Percentiles rank a stretch among this genome's conserved stretches.
These are phyloP conservation scores for Backusella australiensis DNA, from an alignment of 192 early-diverging fungal species.

Conservation along the genomic window DNA sequence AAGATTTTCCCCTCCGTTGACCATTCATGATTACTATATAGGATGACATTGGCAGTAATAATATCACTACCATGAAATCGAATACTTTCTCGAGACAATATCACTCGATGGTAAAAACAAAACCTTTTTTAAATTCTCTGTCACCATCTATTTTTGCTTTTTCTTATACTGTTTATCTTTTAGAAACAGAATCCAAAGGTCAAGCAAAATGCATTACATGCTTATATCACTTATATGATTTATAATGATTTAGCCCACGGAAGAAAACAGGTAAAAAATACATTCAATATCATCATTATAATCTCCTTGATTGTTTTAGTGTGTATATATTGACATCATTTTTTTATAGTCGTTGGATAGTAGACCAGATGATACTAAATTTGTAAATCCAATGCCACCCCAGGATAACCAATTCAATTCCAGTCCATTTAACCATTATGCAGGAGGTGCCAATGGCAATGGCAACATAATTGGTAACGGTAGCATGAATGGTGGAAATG, in stretches of 20 bases:
- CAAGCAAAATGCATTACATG: constrained; percentile 48
- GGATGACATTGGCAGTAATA: background rate
- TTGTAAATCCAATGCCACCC: background rate
- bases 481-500: background rate
- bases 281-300: background rate
- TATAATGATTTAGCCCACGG: constrained; percentile 38
- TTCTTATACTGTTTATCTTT: background rate
- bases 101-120: constrained; percentile 17
- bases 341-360: background rate
- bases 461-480: background rate
- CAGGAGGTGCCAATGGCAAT: background rate
- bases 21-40: background rate
- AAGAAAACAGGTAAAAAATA: constrained; percentile 2
- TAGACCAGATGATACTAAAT: background rate
- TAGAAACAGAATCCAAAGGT: constrained; percentile 49
- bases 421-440: background rate
- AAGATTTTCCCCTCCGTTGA: background rate
- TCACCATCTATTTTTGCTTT: background rate
- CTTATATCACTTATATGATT: constrained; percentile 52
- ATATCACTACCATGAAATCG: background rate
- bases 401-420: background rate
- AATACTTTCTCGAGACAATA: constrained; percentile 20
- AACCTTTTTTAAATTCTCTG: background rate
- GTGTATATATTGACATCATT: background rate
- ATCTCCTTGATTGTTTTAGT: background rate